Base-by-base conservation (phyloP, 2,329 filamentous ascomycete species). In the Claviceps paspali region DNA sequence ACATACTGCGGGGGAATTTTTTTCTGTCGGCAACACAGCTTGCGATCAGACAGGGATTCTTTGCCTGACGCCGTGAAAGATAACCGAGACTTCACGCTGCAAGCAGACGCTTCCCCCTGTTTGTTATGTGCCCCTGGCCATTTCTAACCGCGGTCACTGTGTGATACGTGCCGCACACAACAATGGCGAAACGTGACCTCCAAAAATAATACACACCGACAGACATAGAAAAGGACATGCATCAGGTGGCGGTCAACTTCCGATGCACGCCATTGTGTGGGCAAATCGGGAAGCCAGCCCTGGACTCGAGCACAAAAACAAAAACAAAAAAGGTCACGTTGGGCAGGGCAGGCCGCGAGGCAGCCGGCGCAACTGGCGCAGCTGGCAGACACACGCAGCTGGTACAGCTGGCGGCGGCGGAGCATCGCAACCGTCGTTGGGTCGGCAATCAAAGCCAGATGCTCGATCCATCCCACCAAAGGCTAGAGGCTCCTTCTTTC, bases 181-280 rank as follows among this genome's bases (percentile, higher is more conserved):
- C 10, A 30, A 12, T 9, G 29, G 17, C 29, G 8, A 30, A 30
- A 11, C 9, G 29, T 19, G 18, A n/a, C 29, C 10, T 31, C 33
- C 21, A 28, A 35, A 34, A 35, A 28, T 34, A 34, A 5, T 22
- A 8, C 32, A 24, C 32, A 34, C 32, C 22, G 32, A 34, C 23
- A 23, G 32, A 34, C 23, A 23, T 18, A 6, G n/a, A 34, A 24
- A 18, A 6, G 21, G 32, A 26, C n/a, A 17, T 27, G 22, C 22
- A 26, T 17, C 22, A 26, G 8, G 10, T 8, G 32, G 14, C 23
- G 33, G 33, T 35, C 24, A 27, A n/a, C n/a, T n/a, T n/a, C n/a
- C n/a, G n/a, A 28, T 35, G 33, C 33, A 35, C 15, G 17, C 33
- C 23, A 14, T 11, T 5, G 22, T 6, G 24, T 35, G 33, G 33